Conservation (phyloP, 768 basidiomycete species). For the Pleurotus djamor region DNA sequence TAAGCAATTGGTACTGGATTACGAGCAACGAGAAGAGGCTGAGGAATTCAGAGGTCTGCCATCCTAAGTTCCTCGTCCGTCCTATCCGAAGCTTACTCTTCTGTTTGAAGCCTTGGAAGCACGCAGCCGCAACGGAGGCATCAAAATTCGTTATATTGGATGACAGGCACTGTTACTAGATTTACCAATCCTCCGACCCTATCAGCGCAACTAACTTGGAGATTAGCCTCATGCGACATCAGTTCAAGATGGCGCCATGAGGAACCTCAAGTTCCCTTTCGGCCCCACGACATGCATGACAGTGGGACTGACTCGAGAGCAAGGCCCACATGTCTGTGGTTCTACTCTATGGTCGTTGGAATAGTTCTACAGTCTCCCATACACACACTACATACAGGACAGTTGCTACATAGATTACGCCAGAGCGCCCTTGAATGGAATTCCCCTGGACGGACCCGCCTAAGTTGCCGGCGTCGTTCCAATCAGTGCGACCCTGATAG, state of each 20-base stretch:
- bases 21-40: conserved; percentile 86
- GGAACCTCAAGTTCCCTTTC: neutral
- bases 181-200: neutral
- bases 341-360: too few species aligned
- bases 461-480: neutral
- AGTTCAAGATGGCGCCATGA: neutral
- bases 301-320: neutral
- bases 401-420: neutral
- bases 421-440: neutral
- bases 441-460: neutral
- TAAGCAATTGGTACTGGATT: conserved; percentile 91
- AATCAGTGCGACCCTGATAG: neutral
- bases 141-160: conserved; percentile 79
- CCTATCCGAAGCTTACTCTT: neutral
- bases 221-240: neutral
- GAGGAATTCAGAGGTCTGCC: conserved; percentile 73
- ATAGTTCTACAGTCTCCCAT: too few species aligned
- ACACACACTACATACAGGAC: neutral
- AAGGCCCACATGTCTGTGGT: neutral
- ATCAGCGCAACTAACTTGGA: neutral
- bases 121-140: conserved; percentile 61
- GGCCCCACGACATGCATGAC: neutral
- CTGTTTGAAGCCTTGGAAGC: conserved; percentile 56
- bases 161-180: conserved; percentile 23
- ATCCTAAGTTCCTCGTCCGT: neutral